A percentile compares a stretch with the other conserved stretches of the same genome.
phyloP scores from a whole-genome alignment of 305 asterid species.

The Fraxinus paxiana region DNA sequence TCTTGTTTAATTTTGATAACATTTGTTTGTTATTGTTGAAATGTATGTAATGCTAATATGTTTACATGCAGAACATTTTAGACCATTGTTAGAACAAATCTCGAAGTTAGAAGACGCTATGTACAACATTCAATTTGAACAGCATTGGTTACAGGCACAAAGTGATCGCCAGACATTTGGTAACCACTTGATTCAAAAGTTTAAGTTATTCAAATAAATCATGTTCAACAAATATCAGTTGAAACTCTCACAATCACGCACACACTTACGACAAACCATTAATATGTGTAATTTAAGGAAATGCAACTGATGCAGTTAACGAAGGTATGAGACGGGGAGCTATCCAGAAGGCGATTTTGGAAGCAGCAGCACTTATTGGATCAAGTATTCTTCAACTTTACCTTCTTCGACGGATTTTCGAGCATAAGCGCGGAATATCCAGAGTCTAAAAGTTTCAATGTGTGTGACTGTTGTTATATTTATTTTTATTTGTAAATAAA shows the following conservation, averaged over 20 bases:
- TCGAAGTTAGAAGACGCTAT: constrained; percentile 76
- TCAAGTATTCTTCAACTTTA: constrained; percentile 52
- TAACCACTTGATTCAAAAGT: neutral
- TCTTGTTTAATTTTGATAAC: neutral
- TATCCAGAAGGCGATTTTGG: constrained; percentile 52
- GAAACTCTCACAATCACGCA: neutral
- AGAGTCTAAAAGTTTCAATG: constrained; percentile 35
- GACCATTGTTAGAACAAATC: constrained; percentile 64
- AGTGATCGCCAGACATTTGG: constrained; percentile 78
- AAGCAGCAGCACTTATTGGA: constrained; percentile 51
- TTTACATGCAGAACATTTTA: constrained; percentile 55
- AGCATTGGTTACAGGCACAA: constrained; percentile 87
- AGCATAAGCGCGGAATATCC: constrained; percentile 50
- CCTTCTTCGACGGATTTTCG: constrained; percentile 53
- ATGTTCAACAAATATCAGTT: neutral
- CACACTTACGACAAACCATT: neutral
- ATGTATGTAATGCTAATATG: neutral
- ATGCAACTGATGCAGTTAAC: constrained; percentile 38
- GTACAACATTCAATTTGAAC: constrained; percentile 77
- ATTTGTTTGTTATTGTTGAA: neutral
- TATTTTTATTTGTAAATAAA: neutral
- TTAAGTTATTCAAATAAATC: neutral
- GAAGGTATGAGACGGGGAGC: constrained; percentile 55
- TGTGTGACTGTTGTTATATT: neutral
- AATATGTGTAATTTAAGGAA: neutral